Base-by-base conservation (phyloP, 306 rosid genomes). In the Hippophae tibetana region DNA sequence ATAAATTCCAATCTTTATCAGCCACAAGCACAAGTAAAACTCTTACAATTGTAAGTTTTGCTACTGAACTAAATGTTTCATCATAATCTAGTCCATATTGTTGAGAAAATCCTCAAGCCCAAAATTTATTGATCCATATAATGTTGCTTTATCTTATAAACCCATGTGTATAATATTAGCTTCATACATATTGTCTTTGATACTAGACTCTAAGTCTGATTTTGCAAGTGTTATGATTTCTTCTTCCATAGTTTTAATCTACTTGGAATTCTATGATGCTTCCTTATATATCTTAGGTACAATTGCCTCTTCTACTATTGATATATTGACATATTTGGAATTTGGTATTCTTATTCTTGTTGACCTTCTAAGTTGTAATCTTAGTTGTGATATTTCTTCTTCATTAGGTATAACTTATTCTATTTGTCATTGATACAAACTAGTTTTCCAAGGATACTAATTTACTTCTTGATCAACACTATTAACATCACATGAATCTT, bases 31-130 rank as follows among this genome's bases (percentile, higher is more conserved):
- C 42, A 2, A 23, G 51, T 18, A 42, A 2, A 3, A 58, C 56
- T 4, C 27, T 18, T 47, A 61, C 13, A 27, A 7, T 49, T 1
- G 66, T 61, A 5, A 61, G 13, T 5, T 61, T 61, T 31, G 11
- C 56, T 3, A 49, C 27, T 12, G 23, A 25, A 63, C 67, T 63
- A n/a, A 51, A 51, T 23, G 43, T 47, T n/a, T 61, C 55, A 61
- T 61, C 27, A 26, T 47, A 61, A 54, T 61, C 65, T 8, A 46
- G 2, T 6, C 53, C 43, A 13, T 47, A 61, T 5, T 61, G 23
- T 61, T 61, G 50, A 47, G 65, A 61, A 27, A 61, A 61, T 9
- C 41, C 63, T 8, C 38, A 40, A 43, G 63, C 63, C 7, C 14
- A 6, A 4, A 59, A 44, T 58, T 27, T 11, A 58, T n/a, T 47